A percentile compares a stretch with the other conserved stretches of the same genome.
Evolutionary conservation across 1,284 basidiomycete genomes (phyloP).

Genomic region (Leccinum angustisporum): DNA sequence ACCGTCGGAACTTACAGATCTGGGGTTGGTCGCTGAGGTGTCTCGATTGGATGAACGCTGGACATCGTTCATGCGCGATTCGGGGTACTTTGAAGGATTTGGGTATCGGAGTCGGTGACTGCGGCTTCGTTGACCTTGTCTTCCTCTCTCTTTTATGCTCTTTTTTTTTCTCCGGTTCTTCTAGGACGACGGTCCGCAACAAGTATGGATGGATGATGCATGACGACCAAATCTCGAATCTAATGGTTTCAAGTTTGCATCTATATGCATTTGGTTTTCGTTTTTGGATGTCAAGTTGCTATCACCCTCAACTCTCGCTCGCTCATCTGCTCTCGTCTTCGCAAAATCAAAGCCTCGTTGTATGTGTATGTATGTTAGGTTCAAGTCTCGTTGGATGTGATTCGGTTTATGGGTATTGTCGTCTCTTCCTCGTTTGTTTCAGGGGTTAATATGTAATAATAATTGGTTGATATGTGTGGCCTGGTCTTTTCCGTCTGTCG

Average conservation of each 20-base stretch:
- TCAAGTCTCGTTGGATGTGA: not conserved
- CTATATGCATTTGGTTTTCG: not conserved
- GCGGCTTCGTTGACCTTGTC: not conserved
- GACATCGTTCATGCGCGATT: constrained; percentile 60
- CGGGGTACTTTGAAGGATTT: constrained; percentile 41
- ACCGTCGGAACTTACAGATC: constrained; percentile 45
- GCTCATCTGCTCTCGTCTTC: not conserved
- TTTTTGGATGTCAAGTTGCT: not conserved
- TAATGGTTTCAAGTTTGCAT: not conserved
- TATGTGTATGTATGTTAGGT: not conserved
- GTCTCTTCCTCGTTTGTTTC: not conserved
- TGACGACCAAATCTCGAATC: not conserved
- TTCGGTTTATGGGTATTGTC: not conserved
- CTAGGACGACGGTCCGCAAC: not conserved
- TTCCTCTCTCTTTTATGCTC: not conserved
- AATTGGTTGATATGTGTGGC: not conserved
- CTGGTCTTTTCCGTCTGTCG: not conserved
- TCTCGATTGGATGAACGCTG: constrained; percentile 57
- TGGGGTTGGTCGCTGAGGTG: constrained; percentile 53
- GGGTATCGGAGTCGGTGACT: constrained; percentile 29
- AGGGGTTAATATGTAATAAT: not conserved
- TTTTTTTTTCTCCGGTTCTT: not conserved
- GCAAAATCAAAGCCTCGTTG: not conserved
- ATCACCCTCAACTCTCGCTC: not conserved
- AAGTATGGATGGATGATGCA: not conserved